Conservation (phyloP, 148 eudicot genomes). For the Fagopyrum esculentum region DNA sequence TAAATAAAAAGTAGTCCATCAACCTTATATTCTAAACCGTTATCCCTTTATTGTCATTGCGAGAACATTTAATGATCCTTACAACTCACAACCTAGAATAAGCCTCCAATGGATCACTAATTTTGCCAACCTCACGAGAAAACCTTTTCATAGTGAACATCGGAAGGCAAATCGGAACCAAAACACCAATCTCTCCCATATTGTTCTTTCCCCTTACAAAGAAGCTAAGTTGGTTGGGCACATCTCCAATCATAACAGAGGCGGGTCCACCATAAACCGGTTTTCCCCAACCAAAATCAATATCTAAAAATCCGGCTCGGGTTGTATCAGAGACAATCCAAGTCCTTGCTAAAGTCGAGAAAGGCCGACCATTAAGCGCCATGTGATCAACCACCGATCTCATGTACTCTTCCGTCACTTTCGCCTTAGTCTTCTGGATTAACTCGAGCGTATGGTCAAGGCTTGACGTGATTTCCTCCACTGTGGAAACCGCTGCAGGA, state of each 20-base stretch:
- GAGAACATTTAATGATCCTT: no score
- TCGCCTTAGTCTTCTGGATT: constrained; percentile 3
- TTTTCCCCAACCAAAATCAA: constrained; percentile 11
- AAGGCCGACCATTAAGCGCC: neutral
- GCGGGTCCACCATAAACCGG: constrained; percentile 9
- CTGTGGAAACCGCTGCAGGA: constrained; percentile 2
- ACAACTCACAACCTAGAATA: neutral
- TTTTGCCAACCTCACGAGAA: neutral
- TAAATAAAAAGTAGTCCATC: no score
- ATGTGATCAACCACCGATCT: constrained; percentile 9
- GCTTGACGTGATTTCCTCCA: neutral
- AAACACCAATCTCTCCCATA: neutral
- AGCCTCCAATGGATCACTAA: neutral
- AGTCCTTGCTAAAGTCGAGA: neutral
- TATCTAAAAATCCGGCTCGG: neutral
- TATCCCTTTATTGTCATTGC: no score
- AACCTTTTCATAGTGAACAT: constrained; percentile 1
- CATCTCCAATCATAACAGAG: neutral
- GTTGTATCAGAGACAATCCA: neutral
- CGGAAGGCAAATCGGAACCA: constrained; percentile 15
- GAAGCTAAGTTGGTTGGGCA: constrained; percentile 2
- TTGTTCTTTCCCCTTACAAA: neutral
- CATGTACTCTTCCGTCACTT: constrained; percentile 14
- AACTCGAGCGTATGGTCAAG: neutral
- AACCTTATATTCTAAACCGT: no score